These are phyloP conservation scores for Penicillium italicum DNA, from an alignment of 2,329 filamentous ascomycete species.

Conservation along the genomic window DNA sequence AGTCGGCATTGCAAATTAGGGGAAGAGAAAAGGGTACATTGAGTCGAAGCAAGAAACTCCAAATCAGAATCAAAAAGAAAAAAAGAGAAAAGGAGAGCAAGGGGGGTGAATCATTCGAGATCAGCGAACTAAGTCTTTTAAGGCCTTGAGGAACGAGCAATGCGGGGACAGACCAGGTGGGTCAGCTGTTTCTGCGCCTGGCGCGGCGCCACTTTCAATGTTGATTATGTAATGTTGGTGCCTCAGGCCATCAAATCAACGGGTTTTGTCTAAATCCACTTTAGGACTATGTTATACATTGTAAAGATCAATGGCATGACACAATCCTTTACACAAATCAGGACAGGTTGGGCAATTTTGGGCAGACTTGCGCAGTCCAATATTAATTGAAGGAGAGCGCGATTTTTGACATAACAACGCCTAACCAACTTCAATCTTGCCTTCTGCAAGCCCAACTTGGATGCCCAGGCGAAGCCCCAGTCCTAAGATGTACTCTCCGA, in stretches of 20 bases:
- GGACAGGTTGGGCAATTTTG: background rate
- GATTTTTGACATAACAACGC: background rate
- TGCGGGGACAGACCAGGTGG: conserved; percentile 25
- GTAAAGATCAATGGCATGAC: background rate
- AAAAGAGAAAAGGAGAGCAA: conserved; percentile 10
- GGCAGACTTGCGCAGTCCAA: background rate
- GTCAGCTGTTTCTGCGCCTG: conserved; percentile 12
- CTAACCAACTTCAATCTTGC: background rate
- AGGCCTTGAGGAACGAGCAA: conserved; percentile 23
- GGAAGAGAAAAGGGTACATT: conserved; percentile 33
- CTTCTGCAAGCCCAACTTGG: background rate
- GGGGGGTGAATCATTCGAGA: conserved; percentile 21
- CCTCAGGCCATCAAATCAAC: background rate
- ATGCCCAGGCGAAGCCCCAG: background rate
- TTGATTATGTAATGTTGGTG: background rate
- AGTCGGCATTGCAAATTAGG: conserved; percentile 49
- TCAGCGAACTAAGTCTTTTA: conserved; percentile 11
- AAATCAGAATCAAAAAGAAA: conserved; percentile 9
- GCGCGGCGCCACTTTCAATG: conserved; percentile 10
- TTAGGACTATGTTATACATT: too few relatives aligned
- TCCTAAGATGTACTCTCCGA: too few relatives aligned
- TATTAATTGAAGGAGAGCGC: background rate
- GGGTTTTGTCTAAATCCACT: background rate
- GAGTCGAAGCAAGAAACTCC: conserved; percentile 23
- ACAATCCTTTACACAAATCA: background rate